Evolutionary conservation across 495 filamentous ascomycete genomes (phyloP), one percentile per base, ranked within the genome.

Genomic region (Penicillium longicatenatum): DNA sequence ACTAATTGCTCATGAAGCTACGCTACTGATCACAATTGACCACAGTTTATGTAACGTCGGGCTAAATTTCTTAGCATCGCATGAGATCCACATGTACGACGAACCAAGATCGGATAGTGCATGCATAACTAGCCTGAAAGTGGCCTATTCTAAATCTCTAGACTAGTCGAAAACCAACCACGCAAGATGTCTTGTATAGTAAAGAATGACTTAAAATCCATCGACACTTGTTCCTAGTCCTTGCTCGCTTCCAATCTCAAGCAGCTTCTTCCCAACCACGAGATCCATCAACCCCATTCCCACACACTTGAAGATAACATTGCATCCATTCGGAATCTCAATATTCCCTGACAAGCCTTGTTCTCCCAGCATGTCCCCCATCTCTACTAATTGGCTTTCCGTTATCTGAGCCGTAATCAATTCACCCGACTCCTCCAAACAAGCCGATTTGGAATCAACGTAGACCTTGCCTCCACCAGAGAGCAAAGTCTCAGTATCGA

Each of bases 341-440:
- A 74, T 24, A 0, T 61, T 11, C 6, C 59, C 59, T 0, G 35
- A 52, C 39, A 60, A 60, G 43, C 70, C 67, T 57, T 70, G 60
- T 54, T 71, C 62, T 78, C 89, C 88, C 47, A 92, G 80, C 55
- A 96, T 62, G 65, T 95, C 92, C 1, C 93, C 93, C 37, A 92
- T 79, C 80, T 98, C 93, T 8, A 93, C 83, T 29, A 97, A 73
- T 59, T 95, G 84, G 19, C 82, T 79, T 6, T 84, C 79, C 33
- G 70, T 69, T 6, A 97, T 67, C 8, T 83, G 82, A 0, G 90
- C 91, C 59, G 86, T 82, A 35, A 93, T 91, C 52, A 98, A 73
- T 78, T 98, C 94, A 3, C 94, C 94, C 0, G 93, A 87, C 66
- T 97, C 93, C 65, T 86, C 84, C 60, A 97, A 63, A 66, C 90